These are phyloP conservation scores for Sphaerulina populicola DNA, from an alignment of 2,329 filamentous ascomycete genomes.

Conservation along the genomic window DNA sequence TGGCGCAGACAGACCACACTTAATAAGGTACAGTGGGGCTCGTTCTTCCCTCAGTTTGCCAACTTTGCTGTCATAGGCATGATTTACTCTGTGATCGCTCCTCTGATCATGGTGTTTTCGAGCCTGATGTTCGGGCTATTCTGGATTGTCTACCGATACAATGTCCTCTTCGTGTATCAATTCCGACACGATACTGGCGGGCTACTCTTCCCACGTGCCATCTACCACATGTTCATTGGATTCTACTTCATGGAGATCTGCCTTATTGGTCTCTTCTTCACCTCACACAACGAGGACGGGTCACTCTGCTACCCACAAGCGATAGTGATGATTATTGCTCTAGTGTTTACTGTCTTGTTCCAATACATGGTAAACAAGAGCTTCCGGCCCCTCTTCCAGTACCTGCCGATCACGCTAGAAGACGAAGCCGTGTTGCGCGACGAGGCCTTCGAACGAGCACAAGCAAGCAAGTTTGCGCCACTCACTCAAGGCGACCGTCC, in stretches of 20 bases:
- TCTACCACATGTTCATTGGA: constrained; percentile 92
- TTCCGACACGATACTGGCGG: constrained; percentile 88
- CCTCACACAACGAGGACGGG: constrained; percentile 50
- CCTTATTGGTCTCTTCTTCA: constrained; percentile 81
- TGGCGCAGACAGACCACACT: constrained; percentile 77
- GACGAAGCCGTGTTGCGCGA: constrained; percentile 91
- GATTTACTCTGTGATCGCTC: constrained; percentile 82
- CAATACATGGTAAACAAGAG: constrained; percentile 74
- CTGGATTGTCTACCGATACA: constrained; percentile 94
- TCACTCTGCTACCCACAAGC: constrained; percentile 65
- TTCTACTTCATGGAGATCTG: constrained; percentile 91
- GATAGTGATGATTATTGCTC: constrained; percentile 70
- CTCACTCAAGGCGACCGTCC: constrained; percentile 16
- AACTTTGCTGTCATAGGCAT: constrained; percentile 85
- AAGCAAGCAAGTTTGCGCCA: constrained; percentile 29
- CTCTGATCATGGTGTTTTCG: constrained; percentile 85
- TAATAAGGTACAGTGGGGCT: constrained; percentile 75
- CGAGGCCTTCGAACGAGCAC: constrained; percentile 73
- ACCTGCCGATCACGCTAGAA: constrained; percentile 88
- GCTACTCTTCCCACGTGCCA: constrained; percentile 78
- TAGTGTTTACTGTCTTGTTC: constrained; percentile 64
- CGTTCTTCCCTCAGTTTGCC: constrained; percentile 91
- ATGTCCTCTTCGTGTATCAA: constrained; percentile 87
- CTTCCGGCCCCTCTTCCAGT: constrained; percentile 77
- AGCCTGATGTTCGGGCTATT: constrained; percentile 84